Evolutionary conservation across 768 basidiomycete genomes (phyloP).

Genomic region (Daedalea quercina): DNA sequence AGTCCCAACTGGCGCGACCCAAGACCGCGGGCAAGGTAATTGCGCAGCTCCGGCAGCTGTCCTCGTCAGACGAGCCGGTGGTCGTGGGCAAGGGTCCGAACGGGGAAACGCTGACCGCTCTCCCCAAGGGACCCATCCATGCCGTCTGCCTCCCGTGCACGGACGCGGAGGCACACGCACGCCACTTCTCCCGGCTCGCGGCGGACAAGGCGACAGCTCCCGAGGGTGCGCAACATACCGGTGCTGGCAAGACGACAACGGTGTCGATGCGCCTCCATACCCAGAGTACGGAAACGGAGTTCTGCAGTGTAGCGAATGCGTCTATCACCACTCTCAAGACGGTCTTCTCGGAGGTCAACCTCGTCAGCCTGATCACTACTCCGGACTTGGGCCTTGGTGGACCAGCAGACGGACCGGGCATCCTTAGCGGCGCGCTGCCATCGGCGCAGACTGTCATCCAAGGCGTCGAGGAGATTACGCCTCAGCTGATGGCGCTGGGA

Average conservation of each 20-base stretch:
- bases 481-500: slow-evolving; percentile 71
- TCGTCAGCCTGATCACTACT: slow-evolving; percentile 52
- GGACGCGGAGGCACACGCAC: slow-evolving; percentile 55
- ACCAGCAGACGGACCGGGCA: slow-evolving; percentile 58
- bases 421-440: slow-evolving; percentile 71
- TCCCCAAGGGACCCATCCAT: slow-evolving; percentile 50
- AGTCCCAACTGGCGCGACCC: slow-evolving; percentile 57
- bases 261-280: background rate
- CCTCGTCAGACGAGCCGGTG: slow-evolving; percentile 35
- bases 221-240: slow-evolving; percentile 1
- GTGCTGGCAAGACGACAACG: background rate
- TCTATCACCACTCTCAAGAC: slow-evolving; percentile 43
- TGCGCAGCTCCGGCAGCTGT: slow-evolving; percentile 56
- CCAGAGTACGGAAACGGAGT: slow-evolving; percentile 2
- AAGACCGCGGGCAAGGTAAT: slow-evolving; percentile 69
- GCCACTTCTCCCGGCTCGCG: slow-evolving; percentile 49
- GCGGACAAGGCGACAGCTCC: slow-evolving; percentile 11
- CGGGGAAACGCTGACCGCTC: slow-evolving; percentile 28
- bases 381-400: slow-evolving; percentile 70
- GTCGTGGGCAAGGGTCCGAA: slow-evolving; percentile 14
- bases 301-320: slow-evolving; percentile 38
- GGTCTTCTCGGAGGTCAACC: slow-evolving; percentile 51
- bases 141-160: slow-evolving; percentile 66
- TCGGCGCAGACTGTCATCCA: slow-evolving; percentile 65
- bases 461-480: slow-evolving; percentile 66